Evolutionary conservation across 805 yeast species (phyloP).

Genomic region (Starmerella davenportii): DNA sequence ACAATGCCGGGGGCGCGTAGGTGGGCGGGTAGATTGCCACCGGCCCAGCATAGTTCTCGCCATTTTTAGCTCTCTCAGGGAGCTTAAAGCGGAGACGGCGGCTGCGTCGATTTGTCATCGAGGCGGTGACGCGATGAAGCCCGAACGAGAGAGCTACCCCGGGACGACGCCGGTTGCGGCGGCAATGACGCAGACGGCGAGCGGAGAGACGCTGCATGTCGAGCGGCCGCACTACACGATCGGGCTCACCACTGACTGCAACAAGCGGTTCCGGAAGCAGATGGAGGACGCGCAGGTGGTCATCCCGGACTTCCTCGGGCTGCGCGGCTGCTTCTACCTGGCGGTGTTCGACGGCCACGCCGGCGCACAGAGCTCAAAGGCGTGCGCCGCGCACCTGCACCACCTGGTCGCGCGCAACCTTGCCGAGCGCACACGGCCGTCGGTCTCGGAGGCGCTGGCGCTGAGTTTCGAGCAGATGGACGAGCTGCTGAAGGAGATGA

Average conservation of each 20-base stretch:
- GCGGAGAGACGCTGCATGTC: conserved; percentile 5
- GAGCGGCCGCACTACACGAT: conserved; percentile 38
- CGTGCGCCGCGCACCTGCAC: conserved; percentile 84
- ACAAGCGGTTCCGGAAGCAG: conserved; percentile 57
- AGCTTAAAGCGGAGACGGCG: no score
- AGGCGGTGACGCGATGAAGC: no score
- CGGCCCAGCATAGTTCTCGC: no score
- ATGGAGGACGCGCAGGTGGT: conserved; percentile 96
- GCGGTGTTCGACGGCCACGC: conserved; percentile 97
- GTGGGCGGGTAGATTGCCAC: no score
- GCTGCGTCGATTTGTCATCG: no score
- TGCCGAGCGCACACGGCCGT: conserved; percentile 1
- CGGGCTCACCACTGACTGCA: conserved; percentile 84
- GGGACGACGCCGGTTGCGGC: neutral
- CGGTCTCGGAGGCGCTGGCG: conserved; percentile 44
- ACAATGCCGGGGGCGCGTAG: no score
- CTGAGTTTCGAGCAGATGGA: conserved; percentile 65
- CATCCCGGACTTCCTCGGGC: conserved; percentile 79
- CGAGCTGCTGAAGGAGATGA: conserved; percentile 37
- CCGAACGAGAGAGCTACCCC: neutral
- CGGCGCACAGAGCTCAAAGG: conserved; percentile 77
- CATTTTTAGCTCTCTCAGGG: no score
- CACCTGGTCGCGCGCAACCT: conserved; percentile 28
- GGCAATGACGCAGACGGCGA: neutral
- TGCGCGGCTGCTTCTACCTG: conserved; percentile 74